Base-by-base conservation (phyloP, 257 asterid species). In the Penstemon barbatus region DNA sequence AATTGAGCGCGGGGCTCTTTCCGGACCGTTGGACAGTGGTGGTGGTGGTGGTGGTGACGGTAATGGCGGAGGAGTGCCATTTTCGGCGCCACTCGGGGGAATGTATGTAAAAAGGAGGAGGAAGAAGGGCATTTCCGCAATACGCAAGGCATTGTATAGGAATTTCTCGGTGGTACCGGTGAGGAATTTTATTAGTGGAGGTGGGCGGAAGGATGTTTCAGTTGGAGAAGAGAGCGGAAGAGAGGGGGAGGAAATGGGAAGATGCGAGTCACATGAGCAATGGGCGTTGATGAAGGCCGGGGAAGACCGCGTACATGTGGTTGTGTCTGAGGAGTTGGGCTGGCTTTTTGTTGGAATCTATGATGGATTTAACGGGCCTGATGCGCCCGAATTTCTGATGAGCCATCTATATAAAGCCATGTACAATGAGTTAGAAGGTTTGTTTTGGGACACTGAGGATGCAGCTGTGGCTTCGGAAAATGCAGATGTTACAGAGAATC, bases 241-340 rank as follows among this genome's bases (percentile, higher is more conserved):
- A 65, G 89, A 86, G 78, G 68, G 77, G 15, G 53, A 76, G 9
- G 91, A 80, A 66, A 68, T 74, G 75, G 84, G 40, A 63, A 57
- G 69, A n/a, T 64, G 80, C 37, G 94, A 83, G 76, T 79, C 80
- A 68, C 89, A 92, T 74, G 89, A 82, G 71, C 97, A 92, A 74
- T 92, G 98, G 97, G 98, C 98, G 5, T 65, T 88, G 46, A 95
- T 95, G 69, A 92, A 92, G 77, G 98, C 98, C 0, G 98, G 98
- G 4, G 98, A 92, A 86, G 98, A 92, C 75, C 89, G 97, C 71
- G 98, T 92, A 45, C 98, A 92, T 38, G 98, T 92, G 84, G 96
- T 90, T 57, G 92, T 92, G 37, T 92, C 98, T 4, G 97, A 92
- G 79, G 98, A 92, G 75, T 85, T 83, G 55, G 97, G 97, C n/a